Conservation (phyloP, 1,284 basidiomycete species). For the Fomes fomentarius region DNA sequence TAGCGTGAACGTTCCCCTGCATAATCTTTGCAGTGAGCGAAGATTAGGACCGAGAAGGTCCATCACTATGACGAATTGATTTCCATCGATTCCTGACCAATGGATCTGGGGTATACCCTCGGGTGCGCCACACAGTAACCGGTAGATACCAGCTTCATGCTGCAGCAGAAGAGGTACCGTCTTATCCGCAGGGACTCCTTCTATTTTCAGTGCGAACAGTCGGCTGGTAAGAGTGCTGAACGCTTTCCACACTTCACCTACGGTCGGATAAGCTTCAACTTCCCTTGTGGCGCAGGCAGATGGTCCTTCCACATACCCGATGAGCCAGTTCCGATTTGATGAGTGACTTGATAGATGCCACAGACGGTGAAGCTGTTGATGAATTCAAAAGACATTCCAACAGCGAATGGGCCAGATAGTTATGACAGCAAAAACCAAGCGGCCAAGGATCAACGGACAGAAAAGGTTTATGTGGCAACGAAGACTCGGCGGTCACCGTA, state of each 20-base stretch:
- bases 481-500: too few relatives aligned
- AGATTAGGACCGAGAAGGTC: slow-evolving; percentile 24
- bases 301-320: too few relatives aligned
- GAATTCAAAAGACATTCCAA: too few relatives aligned
- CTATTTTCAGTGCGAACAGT: slow-evolving; percentile 7
- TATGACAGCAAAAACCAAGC: too few relatives aligned
- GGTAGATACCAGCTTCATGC: slow-evolving; percentile 13
- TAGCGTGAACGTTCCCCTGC: slow-evolving; percentile 20
- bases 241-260: slow-evolving; percentile 3
- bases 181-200: not conserved
- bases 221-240: slow-evolving; percentile 6
- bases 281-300: not conserved
- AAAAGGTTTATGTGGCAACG: too few relatives aligned
- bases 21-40: slow-evolving; percentile 12
- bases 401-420: too few relatives aligned
- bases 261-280: too few relatives aligned
- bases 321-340: too few relatives aligned
- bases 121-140: slow-evolving; percentile 1
- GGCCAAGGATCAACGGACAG: too few relatives aligned
- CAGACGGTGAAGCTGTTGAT: too few relatives aligned
- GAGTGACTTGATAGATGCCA: too few relatives aligned
- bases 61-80: slow-evolving; percentile 18
- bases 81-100: slow-evolving; percentile 11
- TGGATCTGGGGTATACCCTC: slow-evolving; percentile 6
- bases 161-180: not conserved